Percentiles rank a stretch among this genome's conserved stretches.
Evolutionary conservation across 2,329 filamentous ascomycete genomes (phyloP).

Genomic region (Aspergillus nomiae): DNA sequence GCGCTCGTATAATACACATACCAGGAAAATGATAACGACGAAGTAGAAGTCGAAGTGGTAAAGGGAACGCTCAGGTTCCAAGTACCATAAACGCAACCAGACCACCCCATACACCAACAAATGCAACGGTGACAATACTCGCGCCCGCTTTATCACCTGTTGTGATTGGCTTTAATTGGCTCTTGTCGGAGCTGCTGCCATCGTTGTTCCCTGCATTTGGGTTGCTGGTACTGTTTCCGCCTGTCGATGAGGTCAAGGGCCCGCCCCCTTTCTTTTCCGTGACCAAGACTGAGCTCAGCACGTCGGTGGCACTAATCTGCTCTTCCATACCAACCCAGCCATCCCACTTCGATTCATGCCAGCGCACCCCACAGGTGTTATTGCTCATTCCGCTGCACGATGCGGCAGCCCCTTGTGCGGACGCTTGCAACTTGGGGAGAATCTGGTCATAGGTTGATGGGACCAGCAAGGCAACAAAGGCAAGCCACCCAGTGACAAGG

Average conservation of each 20-base stretch:
- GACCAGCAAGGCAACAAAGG: slow-evolving; percentile 62
- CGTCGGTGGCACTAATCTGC: slow-evolving; percentile 68
- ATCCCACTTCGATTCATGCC: slow-evolving; percentile 58
- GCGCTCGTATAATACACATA: neutral
- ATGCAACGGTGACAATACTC: slow-evolving; percentile 38
- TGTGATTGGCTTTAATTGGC: slow-evolving; percentile 20
- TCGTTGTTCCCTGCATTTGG: slow-evolving; percentile 35
- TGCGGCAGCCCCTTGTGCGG: slow-evolving; percentile 60
- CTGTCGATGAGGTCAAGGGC: slow-evolving; percentile 45
- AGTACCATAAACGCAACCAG: slow-evolving; percentile 25
- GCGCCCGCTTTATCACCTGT: slow-evolving; percentile 43
- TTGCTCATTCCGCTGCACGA: slow-evolving; percentile 63
- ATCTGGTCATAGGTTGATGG: slow-evolving; percentile 60
- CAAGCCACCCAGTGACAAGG: slow-evolving; percentile 67
- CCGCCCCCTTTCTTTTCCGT: slow-evolving; percentile 48
- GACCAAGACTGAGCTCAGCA: slow-evolving; percentile 64
- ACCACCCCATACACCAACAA: slow-evolving; percentile 31
- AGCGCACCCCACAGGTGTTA: slow-evolving; percentile 66
- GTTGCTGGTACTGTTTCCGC: slow-evolving; percentile 55
- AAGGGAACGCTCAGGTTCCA: neutral
- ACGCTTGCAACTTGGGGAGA: slow-evolving; percentile 59
- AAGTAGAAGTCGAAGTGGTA: neutral
- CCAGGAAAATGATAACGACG: neutral
- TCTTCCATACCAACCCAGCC: slow-evolving; percentile 65
- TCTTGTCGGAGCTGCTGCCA: neutral